Base-by-base conservation (phyloP, 139 green algal species). In the Micractinium conductrix region DNA sequence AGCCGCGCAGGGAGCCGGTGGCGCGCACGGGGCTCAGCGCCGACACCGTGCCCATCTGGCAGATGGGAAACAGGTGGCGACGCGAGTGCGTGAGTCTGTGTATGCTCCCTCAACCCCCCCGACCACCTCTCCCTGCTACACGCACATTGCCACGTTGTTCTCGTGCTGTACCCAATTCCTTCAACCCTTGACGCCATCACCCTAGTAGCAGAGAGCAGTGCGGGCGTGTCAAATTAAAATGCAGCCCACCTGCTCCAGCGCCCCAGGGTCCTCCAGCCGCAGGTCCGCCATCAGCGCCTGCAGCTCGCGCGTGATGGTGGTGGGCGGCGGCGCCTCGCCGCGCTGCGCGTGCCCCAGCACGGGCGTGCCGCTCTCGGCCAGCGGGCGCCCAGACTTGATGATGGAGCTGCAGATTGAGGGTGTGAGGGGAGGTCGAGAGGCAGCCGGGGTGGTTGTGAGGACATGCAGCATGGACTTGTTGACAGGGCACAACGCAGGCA, bases 271-370 rank as follows among this genome's bases (percentile, higher is more conserved):
- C 67, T 76, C 79, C 76, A 88, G 72, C 10, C 44, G 35, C 48
- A 88, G 24, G 43, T 58, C 78, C 1, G 67, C 43, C 84, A 88
- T 80, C 44, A 88, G 79, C 42, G 63, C 67, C 67, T 55, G 78
- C 71, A 88, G 76, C 84, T 88, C 84, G 37, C 43, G 71, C 69
- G 84, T 85, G 45, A 67, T 69, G 84, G 58, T 88, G 67, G 35
- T 40, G 3, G 43, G 81, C 5, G 43, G 80, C 50, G 30, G 17
- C 7, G 28, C 37, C 26, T 74, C 60, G 42, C 14, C 75, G 26
- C 84, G 84, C 75, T 88, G 74, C 69, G 84, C 84, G 17, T 79
- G 80, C 28, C 84, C 84, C 55, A 88, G 70, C 72, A 85, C 67
- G 0, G 80, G 80, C 28, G 80, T 72, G 33, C 80, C 80, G 17